Evolutionary conservation across 208 protist species (phyloP), one percentile per base, ranked within the genome.

Genomic region (Willaertia magna): DNA sequence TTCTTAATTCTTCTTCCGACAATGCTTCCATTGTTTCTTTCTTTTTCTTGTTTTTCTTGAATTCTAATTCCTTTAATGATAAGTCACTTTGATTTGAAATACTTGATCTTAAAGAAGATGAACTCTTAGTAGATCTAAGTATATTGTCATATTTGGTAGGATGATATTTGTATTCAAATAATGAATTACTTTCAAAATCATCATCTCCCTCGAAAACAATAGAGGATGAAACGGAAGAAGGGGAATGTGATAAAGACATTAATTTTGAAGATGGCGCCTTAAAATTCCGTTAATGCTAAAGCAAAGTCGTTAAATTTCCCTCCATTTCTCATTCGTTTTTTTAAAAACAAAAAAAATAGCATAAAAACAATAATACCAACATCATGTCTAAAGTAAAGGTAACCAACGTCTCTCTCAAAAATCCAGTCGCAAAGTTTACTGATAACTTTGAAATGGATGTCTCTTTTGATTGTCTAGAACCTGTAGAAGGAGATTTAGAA

Each of bases 401-500:
- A n/a, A 86, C 76, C 0, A 90, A 92, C 48, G 90, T 94, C 16
- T 1, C 79, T n/a, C 86, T 93, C 18, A 44, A 91, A 43, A 88
- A 93, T 85, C 95, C 95, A 76, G 93, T 92, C 20, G 79, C 93
- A 6, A 52, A 26, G n/a, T 94, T 93, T 79, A 12, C 61, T 16
- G 86, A 87, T 76, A 87, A 87, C 1, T 88, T 94, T 82, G 87
- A 92, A 86, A 93, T 94, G 84, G 90, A 93, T 52, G 92, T 95
- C 16, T 86, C 85, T n/a, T 94, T 94, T 78, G 92, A 95, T 78
- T 94, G 91, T 86, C 14, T 90, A 14, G 43, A 76, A 30, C 47
- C 85, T 40, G 74, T 95, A 11, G 74, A 83, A 43, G 91, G 92
- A 92, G 95, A 98, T 48, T 91, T 99, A 12, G 95, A 98, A 74